Evolutionary conservation across 192 early-diverging fungal species (phyloP), one percentile per base, ranked within the genome.

Genomic region (Entomortierella parvispora): DNA sequence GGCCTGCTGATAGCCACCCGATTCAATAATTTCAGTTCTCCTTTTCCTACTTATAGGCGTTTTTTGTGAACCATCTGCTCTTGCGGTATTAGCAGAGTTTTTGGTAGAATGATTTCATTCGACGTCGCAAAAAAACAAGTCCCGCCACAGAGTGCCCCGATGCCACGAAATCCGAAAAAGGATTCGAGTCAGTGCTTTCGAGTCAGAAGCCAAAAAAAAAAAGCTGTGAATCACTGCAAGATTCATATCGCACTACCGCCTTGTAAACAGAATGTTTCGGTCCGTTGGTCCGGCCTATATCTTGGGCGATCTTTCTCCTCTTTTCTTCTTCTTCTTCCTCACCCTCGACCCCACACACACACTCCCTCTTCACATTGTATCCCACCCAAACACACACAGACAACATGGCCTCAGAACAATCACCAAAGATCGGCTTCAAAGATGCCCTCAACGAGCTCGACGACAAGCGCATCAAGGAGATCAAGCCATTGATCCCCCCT

Each of bases 361-460:
- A 9, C 23, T 28, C 17, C 53, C 32, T 43, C 33, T 59, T 34
- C 29, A 17, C 55, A n/a, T 23, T 8, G 15, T 31, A 44, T 49
- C 4, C 18, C 12, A 37, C 45, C 17, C 26, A 31, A 54, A 60
- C 33, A 58, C 29, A 44, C 22, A 59, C 51, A 62, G 34, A 49
- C 20, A 6, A 64, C 60, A 77, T 77, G 62, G 11, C 58, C 28
- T 31, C 56, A 26, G 62, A 74, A 58, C 62, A 58, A 22, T 31
- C 46, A 22, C 18, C 58, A 54, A 77, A 77, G 61, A 68, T 77
- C 61, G 74, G 74, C 47, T 77, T 68, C 65, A 68, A 77, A 55
- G 59, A 68, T 63, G 92, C 94, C 15, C 86, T 97, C 22, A 97
- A 97, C 74, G 96, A 96, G 80, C 90, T 96, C 57, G 96, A 97